phyloP scores from a whole-genome alignment of 2,329 filamentous ascomycete genomes.

The Phaeosphaeriaceae sp. region DNA sequence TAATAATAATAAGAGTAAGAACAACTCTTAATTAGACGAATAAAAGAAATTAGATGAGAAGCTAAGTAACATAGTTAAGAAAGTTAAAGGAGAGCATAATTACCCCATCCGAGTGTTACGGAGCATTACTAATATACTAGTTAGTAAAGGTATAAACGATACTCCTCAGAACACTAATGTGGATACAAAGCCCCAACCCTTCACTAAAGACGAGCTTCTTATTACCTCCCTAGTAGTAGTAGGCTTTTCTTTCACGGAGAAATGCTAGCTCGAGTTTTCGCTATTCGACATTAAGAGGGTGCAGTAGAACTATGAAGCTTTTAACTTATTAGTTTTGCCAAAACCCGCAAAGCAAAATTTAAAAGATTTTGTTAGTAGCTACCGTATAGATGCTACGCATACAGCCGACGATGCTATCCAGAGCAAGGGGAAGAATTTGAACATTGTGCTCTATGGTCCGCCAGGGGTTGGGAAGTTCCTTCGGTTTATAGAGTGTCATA shows the following conservation, averaged over 20 bases:
- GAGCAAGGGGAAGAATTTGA: constrained; percentile 86
- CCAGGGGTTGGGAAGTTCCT: constrained; percentile 91
- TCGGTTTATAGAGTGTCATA: constrained; percentile 86
- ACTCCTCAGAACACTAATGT: constrained; percentile 54
- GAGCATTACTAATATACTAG: constrained; percentile 27
- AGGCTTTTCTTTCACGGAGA: constrained; percentile 86
- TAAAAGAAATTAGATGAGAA: constrained; percentile 32
- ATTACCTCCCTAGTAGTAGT: constrained; percentile 84
- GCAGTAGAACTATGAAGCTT: constrained; percentile 82
- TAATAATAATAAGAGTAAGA: constrained; percentile 59
- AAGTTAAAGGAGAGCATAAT: constrained; percentile 59
- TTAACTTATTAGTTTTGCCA: constrained; percentile 78
- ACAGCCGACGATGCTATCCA: constrained; percentile 76
- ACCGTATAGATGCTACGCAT: constrained; percentile 80
- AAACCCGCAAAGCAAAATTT: constrained; percentile 68
- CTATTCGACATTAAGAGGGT: constrained; percentile 82
- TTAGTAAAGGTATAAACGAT: constrained; percentile 54
- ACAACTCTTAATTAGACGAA: constrained; percentile 27
- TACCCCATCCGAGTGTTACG: constrained; percentile 61
- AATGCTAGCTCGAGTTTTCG: constrained; percentile 87
- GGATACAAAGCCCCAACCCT: constrained; percentile 55
- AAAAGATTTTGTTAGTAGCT: constrained; percentile 80
- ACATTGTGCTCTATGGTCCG: constrained; percentile 76
- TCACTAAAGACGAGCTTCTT: constrained; percentile 82
- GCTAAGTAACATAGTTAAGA: constrained; percentile 47